phyloP scores from a whole-genome alignment of 495 filamentous ascomycete genomes.

The Pyrenula massariospora region DNA sequence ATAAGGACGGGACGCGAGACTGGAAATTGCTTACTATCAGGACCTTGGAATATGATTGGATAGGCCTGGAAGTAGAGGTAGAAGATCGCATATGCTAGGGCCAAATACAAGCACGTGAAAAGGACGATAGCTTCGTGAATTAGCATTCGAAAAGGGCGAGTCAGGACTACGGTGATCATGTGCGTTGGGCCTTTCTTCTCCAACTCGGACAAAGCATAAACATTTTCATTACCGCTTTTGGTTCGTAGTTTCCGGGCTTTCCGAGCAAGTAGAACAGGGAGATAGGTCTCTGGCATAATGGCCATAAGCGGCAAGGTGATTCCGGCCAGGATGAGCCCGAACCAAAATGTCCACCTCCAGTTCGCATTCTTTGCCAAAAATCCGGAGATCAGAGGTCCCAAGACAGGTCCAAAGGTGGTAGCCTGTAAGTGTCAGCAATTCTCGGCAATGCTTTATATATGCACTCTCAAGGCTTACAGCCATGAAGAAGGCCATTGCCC shows the following conservation, averaged over 20 bases:
- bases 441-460: not conserved
- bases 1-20: not conserved
- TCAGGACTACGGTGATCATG: conserved; percentile 32
- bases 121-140: conserved; percentile 50
- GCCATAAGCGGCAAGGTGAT: conserved; percentile 29
- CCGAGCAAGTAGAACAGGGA: conserved; percentile 52
- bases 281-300: conserved; percentile 56
- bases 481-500: conserved; percentile 64
- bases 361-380: conserved; percentile 40
- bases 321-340: conserved; percentile 46
- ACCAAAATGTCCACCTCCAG: conserved; percentile 59
- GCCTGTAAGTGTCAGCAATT: conserved; percentile 26
- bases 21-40: not conserved
- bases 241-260: conserved; percentile 55
- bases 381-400: conserved; percentile 59
- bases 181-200: conserved; percentile 31
- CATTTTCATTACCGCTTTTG: conserved; percentile 41
- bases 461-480: conserved; percentile 33
- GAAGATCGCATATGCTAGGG: conserved; percentile 61
- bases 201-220: conserved; percentile 33
- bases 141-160: conserved; percentile 34
- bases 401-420: conserved; percentile 52
- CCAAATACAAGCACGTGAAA: conserved; percentile 55
- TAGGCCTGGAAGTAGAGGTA: conserved; percentile 65
- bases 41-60: conserved; percentile 51